Base-by-base conservation (phyloP, 163 green algal species). In the Scenedesmus sp. region DNA sequence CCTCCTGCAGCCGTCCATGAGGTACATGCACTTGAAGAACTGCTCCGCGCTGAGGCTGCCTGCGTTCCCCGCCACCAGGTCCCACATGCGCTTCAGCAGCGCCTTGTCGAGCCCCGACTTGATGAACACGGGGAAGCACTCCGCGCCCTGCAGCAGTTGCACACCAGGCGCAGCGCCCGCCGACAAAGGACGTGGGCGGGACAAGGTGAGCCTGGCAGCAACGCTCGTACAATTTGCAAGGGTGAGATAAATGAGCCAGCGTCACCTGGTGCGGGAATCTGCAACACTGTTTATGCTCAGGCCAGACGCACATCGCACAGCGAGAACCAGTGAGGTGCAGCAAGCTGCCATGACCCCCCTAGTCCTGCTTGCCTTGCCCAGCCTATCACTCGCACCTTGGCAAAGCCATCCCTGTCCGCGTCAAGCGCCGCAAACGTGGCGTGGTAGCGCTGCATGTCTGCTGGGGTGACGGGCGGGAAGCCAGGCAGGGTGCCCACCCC, bases 91-190 rank as follows among this genome's bases (percentile, higher is more conserved):
- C 89, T 90, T 92, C 20, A 99, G 94, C 13, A 92, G 86, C 3
- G 76, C 80, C 91, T 98, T 97, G 83, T 97, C 95, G 82, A 99
- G 92, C 0, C 97, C 96, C 70, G 92, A 97, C 65, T 95, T 94
- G 93, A 97, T 96, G 93, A 99, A 98, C 24, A 94, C 93, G 1
- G 86, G 89, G 73, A 98, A 97, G 94, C 96, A 98, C 86, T 99
- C 97, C 2, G 89, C 78, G 65, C 96, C 97, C 95, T 98, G 93
- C n/a, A 72, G 30, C 65, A 76, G 30, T 20, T 37, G 30, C 30
- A 40, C 33, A 33, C 3, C 59, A 4, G 22, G 15, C 26, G 53
- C 15, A 30, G 15, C 18, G 53, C 24, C 15, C 56, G n/a, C n/a
- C n/a, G n/a, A n/a, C n/a, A n/a, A n/a, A n/a, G n/a, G n/a, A n/a